Percentiles rank a stretch among this genome's conserved stretches.
Evolutionary conservation across 108 stramenopile genomes (phyloP).

Genomic region (Fragilaria crotonensis): DNA sequence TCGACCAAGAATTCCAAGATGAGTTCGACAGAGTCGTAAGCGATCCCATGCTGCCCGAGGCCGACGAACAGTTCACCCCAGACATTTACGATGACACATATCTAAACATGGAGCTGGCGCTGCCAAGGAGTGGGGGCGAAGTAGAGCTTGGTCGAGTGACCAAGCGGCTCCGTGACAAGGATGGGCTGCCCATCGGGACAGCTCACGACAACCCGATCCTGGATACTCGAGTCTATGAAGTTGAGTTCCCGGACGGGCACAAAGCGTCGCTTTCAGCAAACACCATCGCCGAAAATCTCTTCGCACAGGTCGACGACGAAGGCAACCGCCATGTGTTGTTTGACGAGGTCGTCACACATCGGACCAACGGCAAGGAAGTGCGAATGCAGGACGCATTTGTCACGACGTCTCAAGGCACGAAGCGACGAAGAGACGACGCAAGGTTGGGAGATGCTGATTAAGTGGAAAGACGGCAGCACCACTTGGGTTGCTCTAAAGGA

Average conservation of each 20-base stretch:
- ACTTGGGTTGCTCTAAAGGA: conserved; percentile 19
- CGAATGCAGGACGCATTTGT: not conserved
- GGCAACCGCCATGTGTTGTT: conserved; percentile 1
- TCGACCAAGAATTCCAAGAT: conserved; percentile 4
- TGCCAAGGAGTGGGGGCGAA: not conserved
- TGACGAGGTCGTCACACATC: not conserved
- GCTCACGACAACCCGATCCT: conserved; percentile 13
- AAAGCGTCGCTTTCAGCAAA: conserved; percentile 3
- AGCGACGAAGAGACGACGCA: conserved; percentile 18
- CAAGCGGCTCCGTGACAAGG: conserved; percentile 11
- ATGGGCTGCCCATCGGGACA: conserved; percentile 14
- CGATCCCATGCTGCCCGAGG: conserved; percentile 10
- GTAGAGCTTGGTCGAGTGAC: conserved; percentile 8
- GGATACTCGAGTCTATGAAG: conserved; percentile 17
- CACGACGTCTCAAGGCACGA: not conserved
- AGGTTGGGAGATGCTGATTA: conserved; percentile 25
- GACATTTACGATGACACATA: not conserved
- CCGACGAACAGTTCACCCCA: no score
- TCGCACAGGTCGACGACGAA: conserved; percentile 7
- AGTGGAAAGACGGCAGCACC: conserved; percentile 27
- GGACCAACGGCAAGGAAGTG: not conserved
- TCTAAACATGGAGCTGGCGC: not conserved
- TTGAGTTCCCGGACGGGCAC: conserved; percentile 15
- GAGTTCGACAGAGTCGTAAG: not conserved
- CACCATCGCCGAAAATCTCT: conserved; percentile 12